Evolutionary conservation across 192 early-diverging fungal species (phyloP).

Genomic region (Backusella westeae): DNA sequence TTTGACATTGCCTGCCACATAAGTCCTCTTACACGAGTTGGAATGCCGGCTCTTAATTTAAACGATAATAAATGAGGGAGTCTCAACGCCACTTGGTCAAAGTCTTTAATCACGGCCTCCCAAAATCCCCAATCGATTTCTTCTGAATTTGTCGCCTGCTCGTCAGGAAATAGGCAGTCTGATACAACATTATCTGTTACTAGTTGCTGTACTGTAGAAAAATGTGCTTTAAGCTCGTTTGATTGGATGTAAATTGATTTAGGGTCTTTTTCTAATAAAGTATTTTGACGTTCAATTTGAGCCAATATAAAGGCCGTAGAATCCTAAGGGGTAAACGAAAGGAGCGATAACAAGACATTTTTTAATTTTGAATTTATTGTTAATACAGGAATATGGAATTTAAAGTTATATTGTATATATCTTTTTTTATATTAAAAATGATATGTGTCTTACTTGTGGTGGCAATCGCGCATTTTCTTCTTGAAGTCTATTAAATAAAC

Average conservation of each 20-base stretch:
- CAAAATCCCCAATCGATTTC: slow-evolving; percentile 76
- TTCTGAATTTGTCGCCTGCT: slow-evolving; percentile 9
- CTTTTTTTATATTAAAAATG: background rate
- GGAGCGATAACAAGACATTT: background rate
- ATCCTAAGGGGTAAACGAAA: slow-evolving; percentile 28
- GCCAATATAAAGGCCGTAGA: slow-evolving; percentile 56
- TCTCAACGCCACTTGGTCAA: slow-evolving; percentile 60
- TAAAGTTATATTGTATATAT: background rate
- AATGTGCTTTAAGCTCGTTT: slow-evolving; percentile 52
- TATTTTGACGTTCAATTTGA: slow-evolving; percentile 55
- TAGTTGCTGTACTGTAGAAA: slow-evolving; percentile 49
- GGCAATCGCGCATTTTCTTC: slow-evolving; percentile 55
- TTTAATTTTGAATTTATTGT: background rate
- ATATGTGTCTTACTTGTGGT: slow-evolving; percentile 40
- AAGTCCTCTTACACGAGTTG: slow-evolving; percentile 77
- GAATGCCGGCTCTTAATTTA: slow-evolving; percentile 76
- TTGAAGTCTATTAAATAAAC: slow-evolving; percentile 47
- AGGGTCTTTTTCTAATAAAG: slow-evolving; percentile 51
- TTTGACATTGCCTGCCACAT: slow-evolving; percentile 91
- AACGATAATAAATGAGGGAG: slow-evolving; percentile 65
- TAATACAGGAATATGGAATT: background rate
- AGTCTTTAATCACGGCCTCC: slow-evolving; percentile 76
- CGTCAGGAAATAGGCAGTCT: slow-evolving; percentile 10
- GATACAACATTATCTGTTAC: slow-evolving; percentile 20
- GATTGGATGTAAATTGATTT: slow-evolving; percentile 56